Conservation (phyloP, 2,329 filamentous ascomycete species). For the Passalora sequoiae region DNA sequence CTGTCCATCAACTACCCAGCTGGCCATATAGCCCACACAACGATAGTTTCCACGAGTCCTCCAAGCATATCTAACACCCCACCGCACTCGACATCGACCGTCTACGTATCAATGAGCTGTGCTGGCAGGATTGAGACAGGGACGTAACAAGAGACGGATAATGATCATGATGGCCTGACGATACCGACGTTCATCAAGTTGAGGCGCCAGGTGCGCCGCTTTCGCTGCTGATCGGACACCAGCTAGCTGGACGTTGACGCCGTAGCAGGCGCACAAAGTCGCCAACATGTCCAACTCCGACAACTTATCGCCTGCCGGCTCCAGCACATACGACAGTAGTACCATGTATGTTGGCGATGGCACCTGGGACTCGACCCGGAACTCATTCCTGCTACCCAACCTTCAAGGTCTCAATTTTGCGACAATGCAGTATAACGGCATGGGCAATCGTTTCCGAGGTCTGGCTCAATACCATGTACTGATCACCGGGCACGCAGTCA, state of each 20-base stretch:
- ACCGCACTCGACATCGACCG: too few species aligned
- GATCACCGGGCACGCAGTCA: constrained; percentile 64
- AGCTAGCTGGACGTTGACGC: not conserved
- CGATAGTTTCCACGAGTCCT: too few species aligned
- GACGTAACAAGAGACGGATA: too few species aligned
- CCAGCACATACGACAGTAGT: constrained; percentile 66
- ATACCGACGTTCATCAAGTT: not conserved
- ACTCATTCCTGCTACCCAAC: constrained; percentile 73
- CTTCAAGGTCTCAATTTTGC: constrained; percentile 71
- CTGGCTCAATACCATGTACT: constrained; percentile 65
- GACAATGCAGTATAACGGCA: constrained; percentile 82
- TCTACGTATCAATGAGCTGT: too few species aligned
- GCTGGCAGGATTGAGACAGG: too few species aligned
- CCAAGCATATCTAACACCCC: too few species aligned
- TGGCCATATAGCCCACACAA: too few species aligned
- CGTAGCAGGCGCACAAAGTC: constrained; percentile 2
- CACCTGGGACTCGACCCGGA: constrained; percentile 74
- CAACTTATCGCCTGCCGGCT: constrained; percentile 61
- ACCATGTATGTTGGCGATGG: constrained; percentile 76
- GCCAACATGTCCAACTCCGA: constrained; percentile 27
- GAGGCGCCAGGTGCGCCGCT: constrained; percentile 13
- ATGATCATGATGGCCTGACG: constrained; percentile 9
- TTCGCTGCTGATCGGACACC: not conserved
- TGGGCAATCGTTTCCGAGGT: constrained; percentile 73
- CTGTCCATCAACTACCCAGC: too few species aligned